Base-by-base conservation (phyloP, 140 eudicot species). In the Oenanthe javanica region DNA sequence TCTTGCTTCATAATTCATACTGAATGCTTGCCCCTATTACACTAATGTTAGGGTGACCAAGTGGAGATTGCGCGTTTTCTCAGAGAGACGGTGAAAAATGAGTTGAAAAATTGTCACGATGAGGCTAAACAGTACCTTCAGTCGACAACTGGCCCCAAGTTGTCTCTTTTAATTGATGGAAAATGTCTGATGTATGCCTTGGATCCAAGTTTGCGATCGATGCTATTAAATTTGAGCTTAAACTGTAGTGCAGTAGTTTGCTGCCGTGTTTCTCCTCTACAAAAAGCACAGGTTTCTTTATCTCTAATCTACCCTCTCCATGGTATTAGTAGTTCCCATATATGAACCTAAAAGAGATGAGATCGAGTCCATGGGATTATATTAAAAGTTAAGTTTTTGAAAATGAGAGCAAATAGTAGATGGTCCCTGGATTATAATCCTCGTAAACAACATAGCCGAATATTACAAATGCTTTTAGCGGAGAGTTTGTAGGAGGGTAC, bases 181-280 rank as follows among this genome's bases (percentile, higher is more conserved):
- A 94, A 94, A 79, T 94, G 97, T 86, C 83, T 94, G 83, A 94
- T 94, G 98, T 94, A 90, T 84, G 98, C 97, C 49, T 81, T 94
- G 83, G 98, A 94, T 83, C 96, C 96, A 47, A 94, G 89, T 80
- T 72, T 94, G 85, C 92, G 98, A 67, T 91, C 84, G 63, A 87
- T 86, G 85, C 85, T 94, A 75, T 88, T 94, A 57, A 94, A 73
- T 81, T 88, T 94, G 87, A 92, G 97, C 88, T 84, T 94, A 83
- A 94, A 90, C 77, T 94, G 98, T 79, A 90, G 83, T 69, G 89
- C 98, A 64, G 98, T 94, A 48, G 94, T 94, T 79, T 94, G 98
- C 77, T 94, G 98, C 72, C 91, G 98, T 70, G 98, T 94, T 83
- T 94, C 98, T 80, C 98, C 98, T 78, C 79, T 94, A 76, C 98